These are phyloP conservation scores for Barbatosphaeria neglecta DNA, from an alignment of 495 filamentous ascomycete species.

Conservation along the genomic window DNA sequence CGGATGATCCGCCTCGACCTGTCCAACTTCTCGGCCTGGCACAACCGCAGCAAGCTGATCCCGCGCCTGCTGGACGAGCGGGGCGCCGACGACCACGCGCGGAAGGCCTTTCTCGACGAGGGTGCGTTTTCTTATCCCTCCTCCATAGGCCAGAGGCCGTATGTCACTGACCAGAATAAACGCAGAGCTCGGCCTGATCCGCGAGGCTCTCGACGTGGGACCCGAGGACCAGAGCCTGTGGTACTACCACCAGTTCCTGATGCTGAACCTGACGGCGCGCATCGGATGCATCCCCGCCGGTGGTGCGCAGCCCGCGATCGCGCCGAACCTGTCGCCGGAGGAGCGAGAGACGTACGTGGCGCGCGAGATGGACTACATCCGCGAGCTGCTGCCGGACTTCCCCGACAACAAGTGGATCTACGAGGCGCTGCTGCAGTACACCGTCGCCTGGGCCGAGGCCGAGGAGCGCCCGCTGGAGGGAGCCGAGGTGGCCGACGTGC, in stretches of 20 bases:
- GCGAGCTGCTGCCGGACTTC: conserved; percentile 66
- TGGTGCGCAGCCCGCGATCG: conserved; percentile 44
- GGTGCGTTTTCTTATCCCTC: conserved; percentile 32
- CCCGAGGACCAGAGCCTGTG: conserved; percentile 87
- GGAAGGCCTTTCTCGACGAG: conserved; percentile 59
- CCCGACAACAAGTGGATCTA: conserved; percentile 70
- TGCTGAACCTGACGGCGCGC: conserved; percentile 48
- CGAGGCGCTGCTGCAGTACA: conserved; percentile 58
- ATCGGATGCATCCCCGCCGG: conserved; percentile 23
- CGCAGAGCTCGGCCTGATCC: conserved; percentile 62
- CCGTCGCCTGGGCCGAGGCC: conserved; percentile 37
- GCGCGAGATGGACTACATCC: conserved; percentile 54
- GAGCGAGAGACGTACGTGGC: conserved; percentile 56
- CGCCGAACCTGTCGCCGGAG: conserved; percentile 45
- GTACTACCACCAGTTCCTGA: conserved; percentile 87
- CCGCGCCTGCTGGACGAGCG: conserved; percentile 60
- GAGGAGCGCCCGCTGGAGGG: conserved; percentile 19
- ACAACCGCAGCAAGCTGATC: conserved; percentile 75
- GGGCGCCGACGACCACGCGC: conserved; percentile 44
- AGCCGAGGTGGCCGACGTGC: conserved; percentile 35
- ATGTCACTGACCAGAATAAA: too few species aligned
- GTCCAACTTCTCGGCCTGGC: conserved; percentile 97
- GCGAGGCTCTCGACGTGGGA: conserved; percentile 68
- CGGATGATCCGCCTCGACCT: conserved; percentile 73
- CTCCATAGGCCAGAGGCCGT: not conserved